Base-by-base conservation (phyloP, 345 rosid species). In the Hibiscus trionum region DNA sequence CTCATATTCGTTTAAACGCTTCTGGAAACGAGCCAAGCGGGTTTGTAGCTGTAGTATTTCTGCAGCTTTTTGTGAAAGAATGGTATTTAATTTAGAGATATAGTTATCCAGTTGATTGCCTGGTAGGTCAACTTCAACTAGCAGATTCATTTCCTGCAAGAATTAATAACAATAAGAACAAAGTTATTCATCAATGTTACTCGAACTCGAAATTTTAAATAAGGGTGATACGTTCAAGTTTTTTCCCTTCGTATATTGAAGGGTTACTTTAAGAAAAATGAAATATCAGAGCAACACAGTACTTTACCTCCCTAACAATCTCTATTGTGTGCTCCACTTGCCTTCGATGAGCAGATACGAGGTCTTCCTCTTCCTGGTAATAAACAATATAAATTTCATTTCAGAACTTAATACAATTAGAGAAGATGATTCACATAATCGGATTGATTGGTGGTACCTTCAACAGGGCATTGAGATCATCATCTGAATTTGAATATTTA, bases 241-340 rank as follows among this genome's bases (percentile, higher is more conserved):
- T 31, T 31, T 37, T 7, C 0, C 14, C 3, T 47, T 0, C n/a
- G 4, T 15, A 0, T 47, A 47, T 47, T 47, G 53, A 47, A 12
- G 53, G 53, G 4, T 47, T 47, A 11, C 16, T 37, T 37, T 37
- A 37, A 37, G 42, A 37, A 37, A 37, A 37, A 37, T 17, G 26
- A 17, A 55, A 19, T 7, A 21, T 55, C 12, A 55, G 21, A 55
- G 21, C 26, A 8, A 56, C 26, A 52, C 15, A 52, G n/a, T 29
- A 17, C 66, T 70, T 63, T 10, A 80, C 91, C 91, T 87, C 88
- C 71, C 81, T 80, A 53, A 85, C 86, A 16, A 83, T 77, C 44
- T 82, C 79, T n/a, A 87, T 80, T 12, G 87, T 85, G 77, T 82
- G 85, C 81, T 85, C 88, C n/a, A 85, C 87, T 77, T 83, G 88